Evolutionary conservation across 345 rosid genomes (phyloP), one percentile per base, ranked within the genome.

Genomic region (Aurinia saxatilis): DNA sequence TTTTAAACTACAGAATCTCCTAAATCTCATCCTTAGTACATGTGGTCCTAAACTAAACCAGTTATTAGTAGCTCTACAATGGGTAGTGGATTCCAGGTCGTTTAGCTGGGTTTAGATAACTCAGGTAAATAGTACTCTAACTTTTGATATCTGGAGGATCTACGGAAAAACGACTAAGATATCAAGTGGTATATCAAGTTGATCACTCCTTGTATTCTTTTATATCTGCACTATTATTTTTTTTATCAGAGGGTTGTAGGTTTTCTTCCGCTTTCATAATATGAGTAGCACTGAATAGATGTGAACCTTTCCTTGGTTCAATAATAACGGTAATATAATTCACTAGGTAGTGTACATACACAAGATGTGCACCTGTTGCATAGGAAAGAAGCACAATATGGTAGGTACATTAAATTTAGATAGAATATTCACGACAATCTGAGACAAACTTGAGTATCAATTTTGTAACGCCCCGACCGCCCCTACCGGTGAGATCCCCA

Each of bases 1-100:
- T 51, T 61, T 69, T 27, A 45, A 11, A 39, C 38, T 37, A 16
- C 42, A 70, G 47, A 58, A 62, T 62, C 57, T 31, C 38, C 37
- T 4, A 10, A 61, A 55, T 70, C 63, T 62, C 17, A 6, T 38
- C 10, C 19, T 42, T 51, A 50, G 10, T 52, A 36, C 3, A 30
- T 53, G 63, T 62, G 62, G 72, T 37, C 48, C 45, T 45, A 29
- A 37, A 14, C 11, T 47, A 54, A 34, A 51, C 0, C 30, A 23
- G 21, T 16, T 54, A 46, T 25, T 34, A 60, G 29, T 46, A 38
- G 2, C 29, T 5, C 11, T 18, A 40, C 33, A 46, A 27, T 27
- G 30, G 38, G 10, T 30, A 37, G 36, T 61, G 57, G 21, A 30
- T 29, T 29, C 27, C 36, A 45, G 16, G 25, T 38, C 40, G 62